Conservation (phyloP, 2,329 filamentous ascomycete species). For the Dactylellina cionopaga region DNA sequence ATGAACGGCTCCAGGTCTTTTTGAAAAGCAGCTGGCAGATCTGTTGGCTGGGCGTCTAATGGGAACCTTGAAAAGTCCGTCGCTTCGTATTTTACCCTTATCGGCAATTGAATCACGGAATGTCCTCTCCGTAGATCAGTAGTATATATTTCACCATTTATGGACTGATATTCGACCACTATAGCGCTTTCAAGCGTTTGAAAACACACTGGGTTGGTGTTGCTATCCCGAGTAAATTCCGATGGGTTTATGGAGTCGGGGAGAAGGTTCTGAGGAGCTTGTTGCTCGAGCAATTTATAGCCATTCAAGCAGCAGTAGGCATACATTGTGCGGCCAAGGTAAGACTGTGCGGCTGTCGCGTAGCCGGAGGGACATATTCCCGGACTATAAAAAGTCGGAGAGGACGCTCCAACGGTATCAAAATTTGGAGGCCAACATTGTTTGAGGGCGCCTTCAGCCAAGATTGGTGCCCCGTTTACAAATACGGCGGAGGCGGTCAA, state of each 20-base stretch:
- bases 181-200: constrained; percentile 16
- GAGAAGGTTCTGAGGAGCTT: background rate
- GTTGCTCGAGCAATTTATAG: constrained; percentile 9
- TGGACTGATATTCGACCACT: background rate
- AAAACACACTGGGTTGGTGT: background rate
- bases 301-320: constrained; percentile 38
- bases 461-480: constrained; percentile 19
- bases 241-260: background rate
- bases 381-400: constrained; percentile 37
- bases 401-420: background rate
- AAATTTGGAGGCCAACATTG: constrained; percentile 33
- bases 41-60: constrained; percentile 31
- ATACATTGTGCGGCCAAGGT: constrained; percentile 36
- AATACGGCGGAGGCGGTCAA: constrained; percentile 1
- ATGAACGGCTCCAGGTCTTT: constrained; percentile 27
- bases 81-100: constrained; percentile 28
- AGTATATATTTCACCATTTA: constrained; percentile 22
- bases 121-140: constrained; percentile 28
- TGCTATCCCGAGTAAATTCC: constrained; percentile 7
- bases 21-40: constrained; percentile 9
- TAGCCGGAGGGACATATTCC: constrained; percentile 35
- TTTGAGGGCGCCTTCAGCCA: background rate
- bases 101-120: constrained; percentile 18
- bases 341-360: constrained; percentile 29
- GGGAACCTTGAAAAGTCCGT: constrained; percentile 41